Conservation (phyloP, 2,329 filamentous ascomycete genomes). For the Cytospora schulzeri region DNA sequence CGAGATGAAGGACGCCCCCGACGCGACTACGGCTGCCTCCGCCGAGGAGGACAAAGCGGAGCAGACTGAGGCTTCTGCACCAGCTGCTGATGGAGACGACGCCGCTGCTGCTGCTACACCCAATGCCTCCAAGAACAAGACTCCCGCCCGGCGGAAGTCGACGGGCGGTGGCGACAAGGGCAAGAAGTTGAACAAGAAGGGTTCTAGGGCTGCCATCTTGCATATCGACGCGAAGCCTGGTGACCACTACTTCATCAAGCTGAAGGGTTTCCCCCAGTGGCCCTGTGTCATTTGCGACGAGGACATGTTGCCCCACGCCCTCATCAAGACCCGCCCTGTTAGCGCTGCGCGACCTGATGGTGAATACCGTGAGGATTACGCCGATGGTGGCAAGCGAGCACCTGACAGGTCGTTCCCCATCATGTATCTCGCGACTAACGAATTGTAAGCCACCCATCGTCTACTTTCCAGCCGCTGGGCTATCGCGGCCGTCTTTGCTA, state of each 20-base stretch:
- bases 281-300: conserved; percentile 93
- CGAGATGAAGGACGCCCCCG: conserved; percentile 73
- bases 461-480: not conserved
- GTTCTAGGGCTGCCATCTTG: conserved; percentile 70
- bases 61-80: conserved; percentile 30
- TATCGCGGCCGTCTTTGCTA: conserved; percentile 17
- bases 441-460: conserved; percentile 74
- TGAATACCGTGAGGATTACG: conserved; percentile 82
- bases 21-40: conserved; percentile 44
- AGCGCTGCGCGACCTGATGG: conserved; percentile 82
- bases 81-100: conserved; percentile 37
- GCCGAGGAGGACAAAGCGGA: conserved; percentile 37
- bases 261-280: conserved; percentile 95
- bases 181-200: conserved; percentile 86
- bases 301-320: conserved; percentile 80
- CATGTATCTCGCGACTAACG: conserved; percentile 93
- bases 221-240: conserved; percentile 84
- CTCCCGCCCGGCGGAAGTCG: conserved; percentile 73
- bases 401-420: conserved; percentile 87
- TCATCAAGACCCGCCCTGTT: conserved; percentile 79
- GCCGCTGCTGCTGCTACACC: conserved; percentile 38
- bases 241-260: conserved; percentile 87
- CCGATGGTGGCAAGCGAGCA: conserved; percentile 83
- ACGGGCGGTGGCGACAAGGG: conserved; percentile 60
- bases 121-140: conserved; percentile 46